phyloP scores from a whole-genome alignment of 441 rosid genomes.

The Croton setiger region DNA sequence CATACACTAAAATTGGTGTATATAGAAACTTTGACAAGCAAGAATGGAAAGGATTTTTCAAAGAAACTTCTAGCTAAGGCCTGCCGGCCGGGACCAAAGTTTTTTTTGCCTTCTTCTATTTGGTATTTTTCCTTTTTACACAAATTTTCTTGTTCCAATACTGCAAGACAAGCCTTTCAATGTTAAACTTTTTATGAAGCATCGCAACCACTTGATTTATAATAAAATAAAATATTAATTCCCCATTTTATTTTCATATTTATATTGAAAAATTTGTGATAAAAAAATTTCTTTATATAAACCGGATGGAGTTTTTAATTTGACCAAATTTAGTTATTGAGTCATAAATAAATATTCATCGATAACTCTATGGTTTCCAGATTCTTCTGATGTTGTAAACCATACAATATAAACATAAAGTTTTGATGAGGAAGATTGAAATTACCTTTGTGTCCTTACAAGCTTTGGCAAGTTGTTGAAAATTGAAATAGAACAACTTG shows the following conservation, averaged over 20 bases:
- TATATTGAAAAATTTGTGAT: too few relatives aligned
- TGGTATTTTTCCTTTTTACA: background rate
- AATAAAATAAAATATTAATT: too few relatives aligned
- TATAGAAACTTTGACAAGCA: background rate
- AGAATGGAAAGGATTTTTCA: background rate
- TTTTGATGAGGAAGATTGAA: too few relatives aligned
- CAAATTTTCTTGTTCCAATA: background rate
- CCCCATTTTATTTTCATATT: too few relatives aligned
- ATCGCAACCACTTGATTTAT: conserved; percentile 1
- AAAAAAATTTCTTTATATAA: too few relatives aligned
- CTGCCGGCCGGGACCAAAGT: conserved; percentile 29
- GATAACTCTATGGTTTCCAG: too few relatives aligned
- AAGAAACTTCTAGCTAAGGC: background rate
- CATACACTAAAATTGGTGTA: too few relatives aligned
- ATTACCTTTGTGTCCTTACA: background rate
- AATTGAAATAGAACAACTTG: background rate
- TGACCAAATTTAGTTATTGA: too few relatives aligned
- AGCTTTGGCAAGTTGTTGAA: background rate
- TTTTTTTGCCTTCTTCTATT: conserved; percentile 19
- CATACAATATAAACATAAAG: too few relatives aligned
- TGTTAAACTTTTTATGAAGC: background rate
- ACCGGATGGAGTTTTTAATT: too few relatives aligned
- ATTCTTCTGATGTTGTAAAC: too few relatives aligned
- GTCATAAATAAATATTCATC: too few relatives aligned
- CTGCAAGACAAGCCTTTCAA: background rate